Evolutionary conservation across 768 basidiomycete genomes (phyloP), one percentile per base, ranked within the genome.

Genomic region (Galerina marginata): DNA sequence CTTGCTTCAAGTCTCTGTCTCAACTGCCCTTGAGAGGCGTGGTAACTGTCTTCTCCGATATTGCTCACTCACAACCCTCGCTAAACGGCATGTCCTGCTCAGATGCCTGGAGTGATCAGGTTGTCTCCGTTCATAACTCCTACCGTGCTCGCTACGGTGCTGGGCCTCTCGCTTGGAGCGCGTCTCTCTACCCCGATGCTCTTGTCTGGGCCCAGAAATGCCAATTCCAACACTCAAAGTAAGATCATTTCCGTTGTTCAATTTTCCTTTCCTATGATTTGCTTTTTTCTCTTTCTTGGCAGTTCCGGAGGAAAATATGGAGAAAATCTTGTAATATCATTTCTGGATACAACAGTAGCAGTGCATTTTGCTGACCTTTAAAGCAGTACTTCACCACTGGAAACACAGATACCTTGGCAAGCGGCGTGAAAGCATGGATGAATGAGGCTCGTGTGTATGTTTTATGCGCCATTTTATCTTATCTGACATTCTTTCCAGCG

Each of bases 211-310:
- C 70, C 1, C 60, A 66, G 16, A 42, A 59, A 11, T 71, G 70
- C 62, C 60, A 66, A 37, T 71, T 71, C 43, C 38, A 64, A 25
- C 70, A 71, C 2, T 33, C 29, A 42, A 71, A 69, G 70, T 67
- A 26, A 12, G 56, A 9, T n/a, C 11, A 15, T 43, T 20, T 11
- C 33, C 7, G 29, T 33, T 33, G 2, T 5, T 33, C 7, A n/a
- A n/a, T n/a, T n/a, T n/a, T n/a, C n/a, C n/a, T n/a, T n/a, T n/a
- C n/a, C n/a, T n/a, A n/a, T n/a, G n/a, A n/a, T n/a, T n/a, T n/a
- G n/a, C n/a, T n/a, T n/a, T n/a, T n/a, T n/a, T n/a, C n/a, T n/a
- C 12, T 39, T 9, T 38, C 23, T 15, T 38, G 60, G 60, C 43
- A 45, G 56, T n/a, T 46, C 58, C 9, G 45, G 48, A 38, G 65